phyloP scores from a whole-genome alignment of 257 asterid genomes.

The Schizonepeta tenuifolia region DNA sequence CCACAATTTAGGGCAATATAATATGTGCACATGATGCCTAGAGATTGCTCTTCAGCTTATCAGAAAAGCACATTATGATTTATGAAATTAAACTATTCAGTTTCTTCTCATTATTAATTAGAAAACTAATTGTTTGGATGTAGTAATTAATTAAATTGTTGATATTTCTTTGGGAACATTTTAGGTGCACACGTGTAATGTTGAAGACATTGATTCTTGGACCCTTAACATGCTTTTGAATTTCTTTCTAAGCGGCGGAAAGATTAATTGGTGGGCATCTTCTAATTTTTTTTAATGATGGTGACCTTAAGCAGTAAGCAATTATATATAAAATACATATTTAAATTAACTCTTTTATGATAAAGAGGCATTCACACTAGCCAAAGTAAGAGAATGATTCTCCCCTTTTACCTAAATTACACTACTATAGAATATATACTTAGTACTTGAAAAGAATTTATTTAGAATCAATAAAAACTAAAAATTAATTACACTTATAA shows the following conservation, averaged over 20 bases:
- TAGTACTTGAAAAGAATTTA: conserved; percentile 18
- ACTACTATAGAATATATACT: conserved; percentile 43
- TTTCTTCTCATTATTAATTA: neutral
- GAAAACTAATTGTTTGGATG: neutral
- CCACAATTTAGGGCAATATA: conserved; percentile 12
- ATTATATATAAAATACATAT: conserved; percentile 35
- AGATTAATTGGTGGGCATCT: conserved; percentile 67
- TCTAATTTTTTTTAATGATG: conserved; percentile 30
- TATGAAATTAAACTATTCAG: conserved; percentile 5
- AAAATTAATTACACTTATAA: conserved; percentile 3
- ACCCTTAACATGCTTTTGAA: conserved; percentile 30
- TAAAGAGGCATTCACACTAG: conserved; percentile 59
- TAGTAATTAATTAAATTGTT: neutral
- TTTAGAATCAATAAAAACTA: neutral
- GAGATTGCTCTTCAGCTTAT: conserved; percentile 4
- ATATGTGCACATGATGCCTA: conserved; percentile 20
- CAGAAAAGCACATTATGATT: neutral
- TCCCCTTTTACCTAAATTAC: conserved; percentile 31
- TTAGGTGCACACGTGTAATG: conserved; percentile 24
- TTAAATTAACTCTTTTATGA: conserved; percentile 35
- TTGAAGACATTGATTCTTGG: conserved; percentile 34
- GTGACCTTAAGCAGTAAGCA: conserved; percentile 55
- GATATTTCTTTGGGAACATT: conserved; percentile 10
- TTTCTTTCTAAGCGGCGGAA: conserved; percentile 29
- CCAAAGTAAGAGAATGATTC: conserved; percentile 45